Evolutionary conservation across 1,284 basidiomycete species (phyloP).

Genomic region (Trichosporon coremiiforme): DNA sequence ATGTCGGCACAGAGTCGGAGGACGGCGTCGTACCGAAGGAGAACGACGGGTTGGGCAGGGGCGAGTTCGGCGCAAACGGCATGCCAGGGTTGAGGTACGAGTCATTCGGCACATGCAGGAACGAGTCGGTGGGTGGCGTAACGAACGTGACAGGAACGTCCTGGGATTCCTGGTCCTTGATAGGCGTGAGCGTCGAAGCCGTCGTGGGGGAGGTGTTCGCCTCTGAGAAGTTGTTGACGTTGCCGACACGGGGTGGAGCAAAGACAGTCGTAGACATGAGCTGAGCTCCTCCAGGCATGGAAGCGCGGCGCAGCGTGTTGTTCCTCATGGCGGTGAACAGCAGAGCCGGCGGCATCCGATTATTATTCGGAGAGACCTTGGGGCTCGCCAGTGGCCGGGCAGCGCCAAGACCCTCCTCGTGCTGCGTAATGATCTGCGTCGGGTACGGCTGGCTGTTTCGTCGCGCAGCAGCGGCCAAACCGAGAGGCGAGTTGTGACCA

Average conservation of each 20-base stretch:
- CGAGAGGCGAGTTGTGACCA: constrained; percentile 44
- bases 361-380: constrained; percentile 39
- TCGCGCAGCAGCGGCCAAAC: constrained; percentile 45
- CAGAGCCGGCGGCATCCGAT: constrained; percentile 40
- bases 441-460: constrained; percentile 50
- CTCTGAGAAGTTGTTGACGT: constrained; percentile 17
- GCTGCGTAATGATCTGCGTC: constrained; percentile 31
- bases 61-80: constrained; percentile 41
- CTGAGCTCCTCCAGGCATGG: constrained; percentile 47
- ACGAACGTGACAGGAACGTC: constrained; percentile 23
- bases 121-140: constrained; percentile 20
- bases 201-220: not conserved
- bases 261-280: constrained; percentile 49
- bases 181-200: constrained; percentile 36
- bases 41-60: constrained; percentile 48
- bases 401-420: constrained; percentile 15
- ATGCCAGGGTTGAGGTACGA: constrained; percentile 29
- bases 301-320: constrained; percentile 44
- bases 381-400: constrained; percentile 34
- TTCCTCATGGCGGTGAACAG: constrained; percentile 51
- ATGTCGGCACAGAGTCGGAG: not conserved
- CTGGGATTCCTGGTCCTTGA: constrained; percentile 44
- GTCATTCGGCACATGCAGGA: constrained; percentile 18
- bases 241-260: constrained; percentile 43
- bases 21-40: constrained; percentile 43